phyloP scores from a whole-genome alignment of 2,329 filamentous ascomycete species.

The Lizonia empirigonia region DNA sequence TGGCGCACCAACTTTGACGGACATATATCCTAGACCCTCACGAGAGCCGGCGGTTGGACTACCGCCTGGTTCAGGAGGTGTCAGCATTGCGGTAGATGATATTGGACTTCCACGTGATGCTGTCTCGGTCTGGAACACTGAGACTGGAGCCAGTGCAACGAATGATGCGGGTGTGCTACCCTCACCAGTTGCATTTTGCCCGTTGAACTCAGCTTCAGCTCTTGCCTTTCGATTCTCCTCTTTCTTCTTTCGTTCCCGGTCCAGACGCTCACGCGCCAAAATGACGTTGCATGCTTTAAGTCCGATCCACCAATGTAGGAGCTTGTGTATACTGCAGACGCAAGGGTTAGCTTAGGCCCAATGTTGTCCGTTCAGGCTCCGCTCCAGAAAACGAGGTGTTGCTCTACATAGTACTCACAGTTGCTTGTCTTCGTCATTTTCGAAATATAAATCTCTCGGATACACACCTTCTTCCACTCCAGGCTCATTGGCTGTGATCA shows the following conservation, averaged over 20 bases:
- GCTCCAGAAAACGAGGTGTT: not conserved
- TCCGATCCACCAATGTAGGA: conserved; percentile 47
- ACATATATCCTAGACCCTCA: conserved; percentile 22
- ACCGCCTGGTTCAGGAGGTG: conserved; percentile 37
- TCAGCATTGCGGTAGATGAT: conserved; percentile 36
- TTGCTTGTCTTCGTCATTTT: conserved; percentile 39
- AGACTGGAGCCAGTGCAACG: conserved; percentile 38
- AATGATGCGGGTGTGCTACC: conserved; percentile 34
- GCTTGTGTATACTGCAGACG: conserved; percentile 38
- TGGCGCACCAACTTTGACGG: conserved; percentile 16
- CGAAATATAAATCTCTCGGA: conserved; percentile 40
- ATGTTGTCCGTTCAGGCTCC: not conserved
- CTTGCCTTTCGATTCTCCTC: conserved; percentile 39
- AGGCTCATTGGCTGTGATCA: conserved; percentile 40
- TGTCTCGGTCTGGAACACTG: conserved; percentile 35
- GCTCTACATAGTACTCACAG: conserved; percentile 27
- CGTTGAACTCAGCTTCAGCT: conserved; percentile 33
- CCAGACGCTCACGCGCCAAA: conserved; percentile 42
- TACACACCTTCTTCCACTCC: conserved; percentile 42
- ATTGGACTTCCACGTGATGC: conserved; percentile 33
- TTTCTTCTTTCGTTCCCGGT: conserved; percentile 44
- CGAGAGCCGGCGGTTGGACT: conserved; percentile 32
- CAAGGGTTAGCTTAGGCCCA: conserved; percentile 17
- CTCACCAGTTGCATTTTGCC: conserved; percentile 22
- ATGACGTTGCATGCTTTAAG: conserved; percentile 47